Evolutionary conservation across 768 basidiomycete species (phyloP), one percentile per base, ranked within the genome.

Genomic region (Podaxis mareebaensis): DNA sequence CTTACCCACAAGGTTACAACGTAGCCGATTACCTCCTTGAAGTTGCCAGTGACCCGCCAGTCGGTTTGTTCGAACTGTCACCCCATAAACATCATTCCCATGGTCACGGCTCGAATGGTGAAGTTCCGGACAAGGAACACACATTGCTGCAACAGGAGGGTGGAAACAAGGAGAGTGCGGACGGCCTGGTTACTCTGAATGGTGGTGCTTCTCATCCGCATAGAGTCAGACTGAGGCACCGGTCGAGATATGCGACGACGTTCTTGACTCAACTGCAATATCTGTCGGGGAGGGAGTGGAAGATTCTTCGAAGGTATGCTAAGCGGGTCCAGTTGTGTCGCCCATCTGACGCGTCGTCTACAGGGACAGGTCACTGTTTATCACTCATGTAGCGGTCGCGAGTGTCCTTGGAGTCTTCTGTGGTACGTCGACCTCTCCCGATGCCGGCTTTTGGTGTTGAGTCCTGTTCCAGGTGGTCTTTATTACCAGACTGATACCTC

Each of bases 11-110:
- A 54, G 94, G 93, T 0, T 95, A 96, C 77, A 97, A 97, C 68
- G 84, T 96, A 17, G 95, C 96, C 0, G 96, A 98, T 72, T 92
- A 96, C 69, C 82, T 97, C 11, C 81, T 98, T 22, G 95, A 97
- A 67, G 83, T 98, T 57, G 95, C 95, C 1, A 89, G 86, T 68
- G 85, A 86, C 54, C 81, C 86, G 0, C 83, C 85, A 13, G 75
- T 80, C 6, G 74, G 73, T 33, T 72, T 86, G 1, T 84, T 86
- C 78, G 76, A 8, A 61, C 40, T 51, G 49, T 24, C 26, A 64
- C 53, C 40, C 20, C 53, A 39, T 10, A 36, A 53, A 52, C 55
- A 22, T 49, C 61, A 49, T 30, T 1, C 22, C 3, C 57, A 39
- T 40, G 46, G 46, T n/a, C 51, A 39, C 6, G 36, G 54, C 6